These are phyloP conservation scores for Choricystis sp. DNA, from an alignment of 139 green algal genomes.

Conservation along the genomic window DNA sequence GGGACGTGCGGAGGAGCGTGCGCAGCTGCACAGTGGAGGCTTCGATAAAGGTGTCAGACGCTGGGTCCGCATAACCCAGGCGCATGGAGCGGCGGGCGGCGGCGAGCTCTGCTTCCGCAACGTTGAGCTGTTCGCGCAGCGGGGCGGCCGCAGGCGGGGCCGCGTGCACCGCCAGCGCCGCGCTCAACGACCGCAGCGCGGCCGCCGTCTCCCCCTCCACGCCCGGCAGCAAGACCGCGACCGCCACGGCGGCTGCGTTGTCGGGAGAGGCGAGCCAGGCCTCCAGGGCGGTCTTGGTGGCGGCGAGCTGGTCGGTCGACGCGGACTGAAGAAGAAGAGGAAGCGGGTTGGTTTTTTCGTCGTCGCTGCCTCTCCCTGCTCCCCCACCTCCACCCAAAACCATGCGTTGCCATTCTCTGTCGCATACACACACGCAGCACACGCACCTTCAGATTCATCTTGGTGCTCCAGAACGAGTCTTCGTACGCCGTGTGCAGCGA, in stretches of 20 bases:
- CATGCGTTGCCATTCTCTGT: background rate
- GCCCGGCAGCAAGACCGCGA: slow-evolving; percentile 3
- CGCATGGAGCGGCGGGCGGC: slow-evolving; percentile 36
- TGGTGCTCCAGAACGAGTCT: slow-evolving; percentile 57
- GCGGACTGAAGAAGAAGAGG: slow-evolving; percentile 14
- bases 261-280: slow-evolving; percentile 28
- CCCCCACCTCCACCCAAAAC: background rate
- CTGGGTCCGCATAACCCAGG: slow-evolving; percentile 40
- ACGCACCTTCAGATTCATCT: slow-evolving; percentile 12
- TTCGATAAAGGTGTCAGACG: slow-evolving; percentile 20
- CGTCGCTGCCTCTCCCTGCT: slow-evolving; percentile 5
- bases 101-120: slow-evolving; percentile 41
- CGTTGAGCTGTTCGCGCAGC: slow-evolving; percentile 34
- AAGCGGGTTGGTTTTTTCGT: too few species aligned
- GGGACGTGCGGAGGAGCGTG: slow-evolving; percentile 41
- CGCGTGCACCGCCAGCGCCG: slow-evolving; percentile 1
- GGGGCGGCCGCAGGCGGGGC: slow-evolving; percentile 5
- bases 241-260: slow-evolving; percentile 31
- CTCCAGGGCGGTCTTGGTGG: slow-evolving; percentile 51
- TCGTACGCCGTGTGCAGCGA: slow-evolving; percentile 33
- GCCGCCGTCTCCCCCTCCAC: too few species aligned
- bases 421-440: too few species aligned
- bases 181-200: background rate
- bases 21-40: slow-evolving; percentile 44
- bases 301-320: slow-evolving; percentile 26